phyloP scores from a whole-genome alignment of 345 rosid genomes.

The Eucalyptus pauciflora region DNA sequence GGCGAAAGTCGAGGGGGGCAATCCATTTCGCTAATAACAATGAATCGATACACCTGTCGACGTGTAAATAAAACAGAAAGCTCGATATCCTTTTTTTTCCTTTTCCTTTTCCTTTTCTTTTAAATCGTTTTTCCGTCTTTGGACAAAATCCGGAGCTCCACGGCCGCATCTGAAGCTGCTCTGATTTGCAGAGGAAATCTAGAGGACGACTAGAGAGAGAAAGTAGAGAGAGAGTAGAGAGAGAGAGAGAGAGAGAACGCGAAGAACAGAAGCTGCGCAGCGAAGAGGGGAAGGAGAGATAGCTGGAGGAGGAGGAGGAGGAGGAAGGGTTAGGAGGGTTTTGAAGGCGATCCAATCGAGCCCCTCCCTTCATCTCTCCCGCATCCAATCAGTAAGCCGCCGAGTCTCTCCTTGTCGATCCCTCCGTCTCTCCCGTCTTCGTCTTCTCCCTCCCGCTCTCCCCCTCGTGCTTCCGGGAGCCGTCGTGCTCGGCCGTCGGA shows the following conservation, averaged over 20 bases:
- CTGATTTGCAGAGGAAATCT: slow-evolving; percentile 60
- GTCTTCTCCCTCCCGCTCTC: neutral
- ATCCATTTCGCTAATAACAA: neutral
- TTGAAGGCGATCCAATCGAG: slow-evolving; percentile 1
- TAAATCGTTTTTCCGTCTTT: neutral
- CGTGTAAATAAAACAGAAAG: neutral
- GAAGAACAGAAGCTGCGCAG: neutral
- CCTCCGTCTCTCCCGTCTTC: neutral
- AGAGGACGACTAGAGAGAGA: slow-evolving; percentile 19
- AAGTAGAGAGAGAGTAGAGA: slow-evolving; percentile 6
- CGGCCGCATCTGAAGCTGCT: neutral
- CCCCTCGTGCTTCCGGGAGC: neutral
- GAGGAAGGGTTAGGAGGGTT: neutral
- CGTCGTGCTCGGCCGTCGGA: neutral
- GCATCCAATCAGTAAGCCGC: slow-evolving; percentile 59
- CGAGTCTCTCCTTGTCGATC: neutral
- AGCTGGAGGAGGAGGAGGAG: neutral
- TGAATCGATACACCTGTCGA: neutral
- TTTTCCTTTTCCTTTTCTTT: neutral
- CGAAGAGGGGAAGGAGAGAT: neutral
- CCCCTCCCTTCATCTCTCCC: neutral
- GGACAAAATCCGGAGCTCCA: neutral
- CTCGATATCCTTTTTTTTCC: neutral
- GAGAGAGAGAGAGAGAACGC: slow-evolving; percentile 2
- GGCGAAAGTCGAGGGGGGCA: neutral